These are phyloP conservation scores for Phytophthora chlamydospora DNA, from an alignment of 352 stramenopile genomes.

Conservation along the genomic window DNA sequence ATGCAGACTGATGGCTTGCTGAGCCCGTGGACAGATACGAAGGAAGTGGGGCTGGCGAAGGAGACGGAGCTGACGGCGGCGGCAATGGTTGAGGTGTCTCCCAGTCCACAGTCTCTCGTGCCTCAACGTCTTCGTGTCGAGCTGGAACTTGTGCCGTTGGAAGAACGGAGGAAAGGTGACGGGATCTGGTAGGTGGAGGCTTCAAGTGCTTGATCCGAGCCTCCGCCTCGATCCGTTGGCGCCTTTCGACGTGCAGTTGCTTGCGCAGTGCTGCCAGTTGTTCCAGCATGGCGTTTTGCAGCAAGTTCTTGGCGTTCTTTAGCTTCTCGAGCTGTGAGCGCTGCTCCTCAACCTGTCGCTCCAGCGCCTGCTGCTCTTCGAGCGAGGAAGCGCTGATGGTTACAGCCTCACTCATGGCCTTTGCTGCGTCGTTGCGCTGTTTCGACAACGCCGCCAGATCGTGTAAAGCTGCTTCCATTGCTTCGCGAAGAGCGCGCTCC, in stretches of 20 bases:
- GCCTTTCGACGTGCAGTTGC: constrained; percentile 73
- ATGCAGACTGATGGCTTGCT: constrained; percentile 13
- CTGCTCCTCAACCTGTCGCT: constrained; percentile 63
- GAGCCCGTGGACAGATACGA: constrained; percentile 33
- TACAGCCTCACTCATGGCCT: constrained; percentile 86
- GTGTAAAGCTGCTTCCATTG: constrained; percentile 71
- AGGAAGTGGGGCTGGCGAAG: constrained; percentile 41
- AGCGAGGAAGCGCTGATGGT: constrained; percentile 82
- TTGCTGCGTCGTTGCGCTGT: constrained; percentile 79
- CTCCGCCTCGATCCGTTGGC: constrained; percentile 74
- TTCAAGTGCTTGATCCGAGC: constrained; percentile 66
- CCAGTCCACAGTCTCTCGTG: constrained; percentile 24
- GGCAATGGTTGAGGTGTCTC: constrained; percentile 57
- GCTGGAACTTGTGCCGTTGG: constrained; percentile 1
- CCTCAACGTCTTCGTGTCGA: background rate
- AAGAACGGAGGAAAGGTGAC: background rate
- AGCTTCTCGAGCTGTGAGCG: constrained; percentile 78
- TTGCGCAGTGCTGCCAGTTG: constrained; percentile 78
- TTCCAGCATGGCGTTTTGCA: constrained; percentile 87
- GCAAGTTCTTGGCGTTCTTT: constrained; percentile 72
- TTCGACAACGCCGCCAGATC: constrained; percentile 68
- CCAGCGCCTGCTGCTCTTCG: constrained; percentile 77
- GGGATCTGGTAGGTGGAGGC: background rate
- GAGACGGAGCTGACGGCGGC: constrained; percentile 42
- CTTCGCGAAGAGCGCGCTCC: constrained; percentile 53